Percentiles rank a stretch among this genome's conserved stretches.
Conservation (phyloP, 2,329 filamentous ascomycete species). For the Penicillium sclerotigenum region DNA sequence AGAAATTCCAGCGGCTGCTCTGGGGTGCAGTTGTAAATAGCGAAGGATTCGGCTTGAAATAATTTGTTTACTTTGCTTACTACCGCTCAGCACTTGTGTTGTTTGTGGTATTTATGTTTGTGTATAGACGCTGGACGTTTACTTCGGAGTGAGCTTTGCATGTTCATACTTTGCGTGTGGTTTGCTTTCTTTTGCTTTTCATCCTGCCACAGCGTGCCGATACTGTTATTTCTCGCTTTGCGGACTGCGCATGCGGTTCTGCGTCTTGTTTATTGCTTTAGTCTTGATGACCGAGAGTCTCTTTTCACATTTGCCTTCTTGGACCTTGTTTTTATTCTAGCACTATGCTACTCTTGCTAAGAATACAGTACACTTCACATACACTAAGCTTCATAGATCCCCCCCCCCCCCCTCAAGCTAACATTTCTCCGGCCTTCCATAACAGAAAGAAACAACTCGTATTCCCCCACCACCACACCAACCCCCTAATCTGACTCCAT, state of each 20-base stretch:
- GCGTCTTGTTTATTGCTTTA: neutral
- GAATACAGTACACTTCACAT: neutral
- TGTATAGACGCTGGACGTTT: constrained; percentile 12
- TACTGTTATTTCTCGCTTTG: neutral
- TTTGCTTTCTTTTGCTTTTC: neutral
- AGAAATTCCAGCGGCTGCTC: constrained; percentile 67
- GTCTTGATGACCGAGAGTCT: neutral
- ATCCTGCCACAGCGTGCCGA: neutral
- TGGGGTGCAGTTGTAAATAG: constrained; percentile 88
- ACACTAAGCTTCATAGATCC: neutral
- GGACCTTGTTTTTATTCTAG: neutral
- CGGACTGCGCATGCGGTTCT: neutral
- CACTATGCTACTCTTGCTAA: neutral
- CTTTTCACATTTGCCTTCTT: neutral
- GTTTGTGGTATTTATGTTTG: constrained; percentile 1
- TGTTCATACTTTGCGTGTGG: neutral
- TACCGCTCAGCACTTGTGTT: neutral
- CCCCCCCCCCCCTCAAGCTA: neutral
- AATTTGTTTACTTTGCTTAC: neutral
- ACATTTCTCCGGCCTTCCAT: constrained; percentile 24
- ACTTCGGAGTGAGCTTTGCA: neutral
- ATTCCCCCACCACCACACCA: constrained; percentile 47
- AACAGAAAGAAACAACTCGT: constrained; percentile 40
- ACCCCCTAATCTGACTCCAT: constrained; percentile 37
- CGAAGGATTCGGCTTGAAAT: constrained; percentile 85